phyloP scores from a whole-genome alignment of 164 flowering plant genomes.

The Umbilicus rupestris region DNA sequence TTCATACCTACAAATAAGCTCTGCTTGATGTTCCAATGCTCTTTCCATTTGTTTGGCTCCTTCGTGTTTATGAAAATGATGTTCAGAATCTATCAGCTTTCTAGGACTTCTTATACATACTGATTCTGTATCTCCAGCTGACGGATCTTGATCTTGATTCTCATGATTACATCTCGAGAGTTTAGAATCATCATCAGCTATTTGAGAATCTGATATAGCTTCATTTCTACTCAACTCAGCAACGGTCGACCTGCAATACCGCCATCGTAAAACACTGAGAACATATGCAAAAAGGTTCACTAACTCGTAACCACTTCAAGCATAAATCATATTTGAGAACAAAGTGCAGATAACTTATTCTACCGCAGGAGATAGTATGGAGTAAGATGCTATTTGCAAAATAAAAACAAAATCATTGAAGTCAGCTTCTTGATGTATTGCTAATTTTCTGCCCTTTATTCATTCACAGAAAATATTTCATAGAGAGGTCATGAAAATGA shows the following conservation, averaged over 20 bases:
- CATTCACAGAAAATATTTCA: no score
- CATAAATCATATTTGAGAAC: no score
- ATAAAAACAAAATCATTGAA: no score
- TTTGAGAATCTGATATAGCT: constrained; percentile 18
- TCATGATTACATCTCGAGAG: constrained; percentile 14
- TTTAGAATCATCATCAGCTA: constrained; percentile 14
- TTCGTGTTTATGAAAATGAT: constrained; percentile 17
- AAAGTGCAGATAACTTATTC: no score
- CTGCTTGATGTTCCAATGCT: constrained; percentile 53
- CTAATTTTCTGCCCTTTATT: no score
- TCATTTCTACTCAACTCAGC: constrained; percentile 21
- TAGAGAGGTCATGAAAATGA: no score
- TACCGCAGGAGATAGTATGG: no score
- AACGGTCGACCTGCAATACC: constrained; percentile 25
- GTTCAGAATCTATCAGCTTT: constrained; percentile 9
- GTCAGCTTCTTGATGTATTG: no score
- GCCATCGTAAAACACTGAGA: constrained; percentile 2
- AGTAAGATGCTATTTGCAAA: no score
- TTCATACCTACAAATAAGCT: constrained; percentile 55
- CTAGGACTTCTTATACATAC: constrained; percentile 12
- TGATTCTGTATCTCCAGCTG: constrained; percentile 11
- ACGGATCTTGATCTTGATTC: constrained; percentile 10
- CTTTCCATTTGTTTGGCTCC: constrained; percentile 44
- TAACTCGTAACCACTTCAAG: background rate
- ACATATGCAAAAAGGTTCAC: background rate